Evolutionary conservation across 2,329 filamentous ascomycete species (phyloP).

Genomic region (Aspergillus pseudoterreus): DNA sequence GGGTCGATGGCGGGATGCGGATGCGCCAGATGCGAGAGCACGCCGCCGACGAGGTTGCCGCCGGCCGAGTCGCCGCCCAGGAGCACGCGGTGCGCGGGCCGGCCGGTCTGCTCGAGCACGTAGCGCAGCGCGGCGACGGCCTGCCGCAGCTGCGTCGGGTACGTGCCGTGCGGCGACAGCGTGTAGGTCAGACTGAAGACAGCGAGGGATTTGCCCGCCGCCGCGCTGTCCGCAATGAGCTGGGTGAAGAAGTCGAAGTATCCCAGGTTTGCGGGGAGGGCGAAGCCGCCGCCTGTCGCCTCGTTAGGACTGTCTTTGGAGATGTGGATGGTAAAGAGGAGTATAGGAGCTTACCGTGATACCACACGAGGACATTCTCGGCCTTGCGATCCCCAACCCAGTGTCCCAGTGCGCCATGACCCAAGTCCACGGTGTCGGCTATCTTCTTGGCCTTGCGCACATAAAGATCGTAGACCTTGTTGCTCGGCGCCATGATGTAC

Average conservation of each 20-base stretch:
- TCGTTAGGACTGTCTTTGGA: not conserved
- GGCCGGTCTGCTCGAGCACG: conserved; percentile 31
- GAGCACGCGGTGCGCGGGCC: conserved; percentile 32
- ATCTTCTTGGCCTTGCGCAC: conserved; percentile 20
- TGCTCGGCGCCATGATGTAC: conserved; percentile 21
- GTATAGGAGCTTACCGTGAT: conserved; percentile 28
- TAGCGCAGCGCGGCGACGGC: conserved; percentile 40
- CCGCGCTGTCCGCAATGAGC: conserved; percentile 41
- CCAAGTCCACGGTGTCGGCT: conserved; percentile 28
- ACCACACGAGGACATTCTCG: conserved; percentile 39
- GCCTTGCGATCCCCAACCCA: conserved; percentile 37
- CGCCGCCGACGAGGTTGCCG: conserved; percentile 38
- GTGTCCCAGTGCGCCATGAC: conserved; percentile 33
- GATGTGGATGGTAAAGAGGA: not conserved
- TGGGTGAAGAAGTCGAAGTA: conserved; percentile 50
- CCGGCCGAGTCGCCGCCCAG: conserved; percentile 46
- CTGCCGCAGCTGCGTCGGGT: conserved; percentile 43
- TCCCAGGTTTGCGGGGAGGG: conserved; percentile 43
- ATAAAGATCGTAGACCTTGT: conserved; percentile 28
- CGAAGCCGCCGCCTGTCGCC: conserved; percentile 53
- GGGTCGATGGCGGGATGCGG: conserved; percentile 52
- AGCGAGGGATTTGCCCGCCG: conserved; percentile 44
- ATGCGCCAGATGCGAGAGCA: conserved; percentile 46
- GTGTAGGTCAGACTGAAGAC: conserved; percentile 57
- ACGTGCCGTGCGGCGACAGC: conserved; percentile 46